These are phyloP conservation scores for Periglandula ipomoeae DNA, from an alignment of 2,329 filamentous ascomycete species.

Conservation along the genomic window DNA sequence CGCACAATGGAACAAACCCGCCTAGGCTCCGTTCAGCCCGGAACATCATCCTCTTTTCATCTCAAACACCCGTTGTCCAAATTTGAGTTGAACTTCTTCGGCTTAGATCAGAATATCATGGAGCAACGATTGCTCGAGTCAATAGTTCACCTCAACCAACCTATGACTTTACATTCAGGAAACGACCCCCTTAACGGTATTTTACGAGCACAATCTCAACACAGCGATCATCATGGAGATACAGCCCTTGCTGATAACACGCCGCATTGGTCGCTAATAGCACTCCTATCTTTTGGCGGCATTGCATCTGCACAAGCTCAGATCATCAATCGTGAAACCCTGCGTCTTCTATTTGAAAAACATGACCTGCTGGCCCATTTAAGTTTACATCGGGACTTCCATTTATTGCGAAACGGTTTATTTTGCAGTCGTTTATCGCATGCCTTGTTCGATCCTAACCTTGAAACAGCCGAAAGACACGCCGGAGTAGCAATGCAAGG, in stretches of 20 bases:
- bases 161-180: slow-evolving; percentile 13
- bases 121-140: slow-evolving; percentile 40
- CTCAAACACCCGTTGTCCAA: slow-evolving; percentile 7
- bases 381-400: slow-evolving; percentile 66
- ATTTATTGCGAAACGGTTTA: slow-evolving; percentile 74
- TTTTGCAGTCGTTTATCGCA: slow-evolving; percentile 74
- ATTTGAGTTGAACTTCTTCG: slow-evolving; percentile 36
- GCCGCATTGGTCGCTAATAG: slow-evolving; percentile 50
- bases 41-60: not conserved
- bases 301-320: slow-evolving; percentile 65
- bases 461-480: slow-evolving; percentile 68
- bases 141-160: slow-evolving; percentile 34
- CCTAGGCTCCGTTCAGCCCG: not conserved
- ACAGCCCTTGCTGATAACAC: slow-evolving; percentile 25
- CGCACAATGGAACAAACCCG: slow-evolving; percentile 14
- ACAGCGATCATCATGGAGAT: slow-evolving; percentile 5
- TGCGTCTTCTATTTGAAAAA: slow-evolving; percentile 64
- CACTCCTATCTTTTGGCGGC: slow-evolving; percentile 66
- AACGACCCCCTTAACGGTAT: slow-evolving; percentile 31
- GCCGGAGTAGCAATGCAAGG: slow-evolving; percentile 60
- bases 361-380: slow-evolving; percentile 68
- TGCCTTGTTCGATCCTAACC: slow-evolving; percentile 75
- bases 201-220: slow-evolving; percentile 30
- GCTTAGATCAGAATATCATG: slow-evolving; percentile 36
- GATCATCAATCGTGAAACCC: slow-evolving; percentile 67